A percentile compares a stretch with the other conserved stretches of the same genome.
Evolutionary conservation across 805 yeast species (phyloP).

Genomic region (Metschnikowia hibisci): DNA sequence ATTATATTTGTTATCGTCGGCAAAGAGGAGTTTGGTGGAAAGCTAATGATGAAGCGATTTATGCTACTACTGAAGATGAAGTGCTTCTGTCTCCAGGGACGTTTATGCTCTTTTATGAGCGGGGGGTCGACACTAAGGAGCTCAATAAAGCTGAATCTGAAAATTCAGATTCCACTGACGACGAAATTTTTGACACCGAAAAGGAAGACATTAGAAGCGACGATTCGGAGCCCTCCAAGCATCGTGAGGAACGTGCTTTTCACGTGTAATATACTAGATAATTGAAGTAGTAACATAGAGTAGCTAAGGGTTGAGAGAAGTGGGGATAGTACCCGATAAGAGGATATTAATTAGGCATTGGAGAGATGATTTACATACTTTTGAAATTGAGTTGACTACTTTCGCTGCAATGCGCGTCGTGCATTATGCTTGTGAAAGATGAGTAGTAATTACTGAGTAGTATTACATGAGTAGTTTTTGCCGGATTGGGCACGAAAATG

Average conservation of each 20-base stretch:
- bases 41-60: slow-evolving; percentile 84
- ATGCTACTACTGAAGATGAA: slow-evolving; percentile 74
- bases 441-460: too few relatives aligned
- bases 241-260: slow-evolving; percentile 4
- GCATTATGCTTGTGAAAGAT: too few relatives aligned
- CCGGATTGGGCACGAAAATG: too few relatives aligned
- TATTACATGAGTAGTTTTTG: too few relatives aligned
- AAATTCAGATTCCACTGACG: slow-evolving; percentile 7
- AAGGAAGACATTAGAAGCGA: background rate
- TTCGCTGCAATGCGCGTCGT: too few relatives aligned
- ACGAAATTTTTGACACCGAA: slow-evolving; percentile 3
- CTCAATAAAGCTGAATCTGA: slow-evolving; percentile 5
- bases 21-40: slow-evolving; percentile 92
- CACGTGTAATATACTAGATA: background rate
- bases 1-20: slow-evolving; percentile 83
- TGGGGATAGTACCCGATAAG: too few relatives aligned
- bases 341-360: too few relatives aligned
- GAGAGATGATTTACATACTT: too few relatives aligned
- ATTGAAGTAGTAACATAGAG: too few relatives aligned
- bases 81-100: slow-evolving; percentile 82
- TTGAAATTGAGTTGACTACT: too few relatives aligned
- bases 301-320: too few relatives aligned
- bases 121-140: slow-evolving; percentile 26
- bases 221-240: background rate
- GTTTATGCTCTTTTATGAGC: slow-evolving; percentile 87